Conservation (phyloP, 768 basidiomycete genomes). For the Sistotremastrum suecicum region DNA sequence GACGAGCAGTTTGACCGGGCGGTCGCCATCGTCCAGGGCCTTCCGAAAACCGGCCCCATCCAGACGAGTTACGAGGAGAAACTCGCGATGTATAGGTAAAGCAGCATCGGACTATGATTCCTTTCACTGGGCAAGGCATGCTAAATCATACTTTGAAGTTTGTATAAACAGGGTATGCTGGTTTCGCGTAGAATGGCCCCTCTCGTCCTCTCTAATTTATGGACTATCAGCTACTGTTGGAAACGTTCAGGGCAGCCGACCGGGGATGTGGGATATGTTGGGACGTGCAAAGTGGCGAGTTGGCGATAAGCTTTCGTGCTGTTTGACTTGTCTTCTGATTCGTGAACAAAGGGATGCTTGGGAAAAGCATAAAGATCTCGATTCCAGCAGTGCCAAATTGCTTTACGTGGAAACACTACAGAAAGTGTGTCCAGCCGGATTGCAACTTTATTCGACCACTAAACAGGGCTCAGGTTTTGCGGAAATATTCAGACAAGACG, state of each 20-base stretch:
- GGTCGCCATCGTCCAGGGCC: conserved; percentile 83
- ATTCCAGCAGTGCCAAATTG: conserved; percentile 71
- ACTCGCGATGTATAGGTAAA: conserved; percentile 77
- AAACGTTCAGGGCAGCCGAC: conserved; percentile 65
- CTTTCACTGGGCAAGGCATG: not conserved
- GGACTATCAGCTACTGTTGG: conserved; percentile 63
- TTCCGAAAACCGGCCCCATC: conserved; percentile 90
- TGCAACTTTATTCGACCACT: not conserved
- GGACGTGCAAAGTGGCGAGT: conserved; percentile 85
- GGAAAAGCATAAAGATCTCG: conserved; percentile 82
- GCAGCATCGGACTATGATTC: conserved; percentile 8
- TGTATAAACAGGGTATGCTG: conserved; percentile 80
- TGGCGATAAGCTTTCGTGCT: conserved; percentile 1
- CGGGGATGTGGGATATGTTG: conserved; percentile 83
- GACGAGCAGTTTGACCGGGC: conserved; percentile 86
- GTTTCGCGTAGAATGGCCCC: not conserved
- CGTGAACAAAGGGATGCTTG: conserved; percentile 66
- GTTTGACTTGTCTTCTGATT: not conserved
- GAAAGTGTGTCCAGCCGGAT: conserved; percentile 34
- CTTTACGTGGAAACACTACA: conserved; percentile 79
- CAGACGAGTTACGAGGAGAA: conserved; percentile 96
- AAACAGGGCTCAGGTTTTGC: conserved; percentile 42
- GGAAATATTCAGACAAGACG: conserved; percentile 75
- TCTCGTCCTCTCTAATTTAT: not conserved
- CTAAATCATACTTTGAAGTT: conserved; percentile 26